Conservation (phyloP, 2,329 filamentous ascomycete species). For the Chalaropsis ovoidea region DNA sequence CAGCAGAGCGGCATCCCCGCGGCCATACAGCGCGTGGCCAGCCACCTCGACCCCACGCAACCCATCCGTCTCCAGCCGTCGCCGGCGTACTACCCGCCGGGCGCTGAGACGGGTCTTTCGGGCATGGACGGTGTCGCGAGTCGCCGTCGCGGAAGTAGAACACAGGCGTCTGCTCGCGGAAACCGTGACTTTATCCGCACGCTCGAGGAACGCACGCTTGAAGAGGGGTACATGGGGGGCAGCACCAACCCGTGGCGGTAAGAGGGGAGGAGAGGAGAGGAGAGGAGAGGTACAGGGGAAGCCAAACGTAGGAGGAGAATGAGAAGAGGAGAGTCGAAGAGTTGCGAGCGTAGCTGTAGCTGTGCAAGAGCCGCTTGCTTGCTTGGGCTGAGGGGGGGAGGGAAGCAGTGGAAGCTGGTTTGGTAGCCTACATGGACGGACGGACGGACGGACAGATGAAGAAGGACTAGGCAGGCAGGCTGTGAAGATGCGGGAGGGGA, state of each 20-base stretch:
- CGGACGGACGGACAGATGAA: background rate
- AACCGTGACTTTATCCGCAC: constrained; percentile 90
- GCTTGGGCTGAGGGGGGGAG: too few relatives aligned
- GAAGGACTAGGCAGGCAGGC: background rate
- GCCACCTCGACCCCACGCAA: constrained; percentile 86
- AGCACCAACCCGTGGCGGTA: constrained; percentile 21
- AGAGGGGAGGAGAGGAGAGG: background rate
- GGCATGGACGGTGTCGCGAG: constrained; percentile 54
- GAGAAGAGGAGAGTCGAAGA: background rate
- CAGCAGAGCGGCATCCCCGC: constrained; percentile 86
- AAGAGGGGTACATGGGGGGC: constrained; percentile 74
- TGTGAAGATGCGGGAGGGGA: constrained; percentile 5
- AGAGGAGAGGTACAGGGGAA: background rate
- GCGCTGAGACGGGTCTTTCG: constrained; percentile 56
- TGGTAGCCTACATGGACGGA: too few relatives aligned
- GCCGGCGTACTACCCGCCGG: constrained; percentile 92
- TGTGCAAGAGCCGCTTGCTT: too few relatives aligned
- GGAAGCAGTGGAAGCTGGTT: too few relatives aligned
- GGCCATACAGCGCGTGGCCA: constrained; percentile 86
- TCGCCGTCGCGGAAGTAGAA: constrained; percentile 65
- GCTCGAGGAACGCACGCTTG: constrained; percentile 84
- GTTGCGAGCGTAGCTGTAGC: too few relatives aligned
- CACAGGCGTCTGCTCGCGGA: constrained; percentile 48
- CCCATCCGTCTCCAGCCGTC: constrained; percentile 91
- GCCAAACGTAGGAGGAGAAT: background rate